phyloP scores from a whole-genome alignment of 495 filamentous ascomycete genomes.

The Penicillium macrosclerotiorum region DNA sequence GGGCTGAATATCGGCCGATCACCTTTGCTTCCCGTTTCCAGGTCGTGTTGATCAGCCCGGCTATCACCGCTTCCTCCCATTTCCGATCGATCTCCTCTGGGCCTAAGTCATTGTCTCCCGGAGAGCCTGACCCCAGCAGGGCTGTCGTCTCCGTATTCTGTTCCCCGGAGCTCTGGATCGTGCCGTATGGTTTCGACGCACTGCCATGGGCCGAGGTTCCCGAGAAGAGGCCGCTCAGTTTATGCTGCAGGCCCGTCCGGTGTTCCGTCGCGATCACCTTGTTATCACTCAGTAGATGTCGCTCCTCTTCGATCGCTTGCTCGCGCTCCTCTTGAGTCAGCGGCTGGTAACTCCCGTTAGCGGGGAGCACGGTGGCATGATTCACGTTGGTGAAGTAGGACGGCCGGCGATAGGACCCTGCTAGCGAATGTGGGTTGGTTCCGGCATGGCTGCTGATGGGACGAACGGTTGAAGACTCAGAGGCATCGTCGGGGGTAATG shows the following conservation, averaged over 20 bases:
- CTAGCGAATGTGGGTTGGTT: constrained; percentile 51
- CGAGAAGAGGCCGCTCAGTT: constrained; percentile 27
- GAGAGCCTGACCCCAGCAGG: constrained; percentile 43
- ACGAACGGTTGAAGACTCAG: constrained; percentile 48
- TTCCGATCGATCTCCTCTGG: constrained; percentile 51
- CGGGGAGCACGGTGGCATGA: constrained; percentile 45
- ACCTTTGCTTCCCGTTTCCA: constrained; percentile 80
- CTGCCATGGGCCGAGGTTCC: constrained; percentile 11
- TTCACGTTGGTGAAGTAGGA: constrained; percentile 62
- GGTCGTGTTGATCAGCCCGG: constrained; percentile 74
- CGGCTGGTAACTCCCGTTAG: constrained; percentile 43
- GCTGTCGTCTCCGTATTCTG: constrained; percentile 48
- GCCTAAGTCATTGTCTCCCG: constrained; percentile 30
- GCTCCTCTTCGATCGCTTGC: constrained; percentile 67
- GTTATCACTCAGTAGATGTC: constrained; percentile 75
- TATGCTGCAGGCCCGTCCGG: constrained; percentile 28
- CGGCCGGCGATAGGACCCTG: constrained; percentile 69
- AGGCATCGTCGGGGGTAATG: constrained; percentile 41
- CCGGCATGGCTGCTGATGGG: constrained; percentile 35
- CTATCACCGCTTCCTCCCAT: constrained; percentile 77
- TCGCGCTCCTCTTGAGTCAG: constrained; percentile 61
- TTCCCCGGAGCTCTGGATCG: background rate
- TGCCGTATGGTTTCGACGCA: constrained; percentile 9
- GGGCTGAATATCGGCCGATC: constrained; percentile 58
- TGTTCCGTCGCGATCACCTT: constrained; percentile 67